These are phyloP conservation scores for Mycena sanguinolenta DNA, from an alignment of 768 basidiomycete genomes.

Conservation along the genomic window DNA sequence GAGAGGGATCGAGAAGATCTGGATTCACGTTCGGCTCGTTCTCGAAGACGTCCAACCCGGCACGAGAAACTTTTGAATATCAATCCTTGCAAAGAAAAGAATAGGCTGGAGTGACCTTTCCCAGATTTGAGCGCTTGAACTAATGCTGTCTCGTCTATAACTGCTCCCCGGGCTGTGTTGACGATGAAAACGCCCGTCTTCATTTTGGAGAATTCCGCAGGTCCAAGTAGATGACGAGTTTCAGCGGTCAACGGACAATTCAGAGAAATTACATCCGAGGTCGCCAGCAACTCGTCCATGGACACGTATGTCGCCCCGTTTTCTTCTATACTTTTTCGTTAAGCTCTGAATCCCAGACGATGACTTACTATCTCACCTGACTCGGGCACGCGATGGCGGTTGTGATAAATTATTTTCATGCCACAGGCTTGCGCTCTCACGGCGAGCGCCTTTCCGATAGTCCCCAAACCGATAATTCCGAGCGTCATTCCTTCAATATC, in stretches of 20 bases:
- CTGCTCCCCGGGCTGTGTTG: constrained; percentile 64
- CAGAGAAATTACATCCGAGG: constrained; percentile 40
- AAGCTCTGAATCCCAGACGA: not conserved
- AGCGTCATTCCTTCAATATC: constrained; percentile 39
- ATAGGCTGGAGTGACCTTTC: too few relatives aligned
- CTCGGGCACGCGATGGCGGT: constrained; percentile 34
- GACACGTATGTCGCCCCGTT: constrained; percentile 35
- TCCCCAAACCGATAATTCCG: constrained; percentile 41
- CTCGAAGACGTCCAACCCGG: constrained; percentile 38
- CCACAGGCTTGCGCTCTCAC: constrained; percentile 38
- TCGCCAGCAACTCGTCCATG: constrained; percentile 36
- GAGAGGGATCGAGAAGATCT: constrained; percentile 32
- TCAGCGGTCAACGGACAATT: constrained; percentile 37
- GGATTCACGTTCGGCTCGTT: constrained; percentile 37
- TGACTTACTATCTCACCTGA: constrained; percentile 20
- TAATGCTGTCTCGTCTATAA: constrained; percentile 63
- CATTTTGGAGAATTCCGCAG: constrained; percentile 45
- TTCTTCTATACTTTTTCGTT: constrained; percentile 32
- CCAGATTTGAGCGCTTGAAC: constrained; percentile 52
- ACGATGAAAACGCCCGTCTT: constrained; percentile 60
- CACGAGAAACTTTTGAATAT: constrained; percentile 29
- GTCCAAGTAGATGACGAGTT: constrained; percentile 38
- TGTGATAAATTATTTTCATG: constrained; percentile 41
- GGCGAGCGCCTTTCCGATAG: constrained; percentile 38
- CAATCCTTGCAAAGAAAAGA: too few relatives aligned